phyloP scores from a whole-genome alignment of 2,329 filamentous ascomycete species.

The Alternaria viburni region DNA sequence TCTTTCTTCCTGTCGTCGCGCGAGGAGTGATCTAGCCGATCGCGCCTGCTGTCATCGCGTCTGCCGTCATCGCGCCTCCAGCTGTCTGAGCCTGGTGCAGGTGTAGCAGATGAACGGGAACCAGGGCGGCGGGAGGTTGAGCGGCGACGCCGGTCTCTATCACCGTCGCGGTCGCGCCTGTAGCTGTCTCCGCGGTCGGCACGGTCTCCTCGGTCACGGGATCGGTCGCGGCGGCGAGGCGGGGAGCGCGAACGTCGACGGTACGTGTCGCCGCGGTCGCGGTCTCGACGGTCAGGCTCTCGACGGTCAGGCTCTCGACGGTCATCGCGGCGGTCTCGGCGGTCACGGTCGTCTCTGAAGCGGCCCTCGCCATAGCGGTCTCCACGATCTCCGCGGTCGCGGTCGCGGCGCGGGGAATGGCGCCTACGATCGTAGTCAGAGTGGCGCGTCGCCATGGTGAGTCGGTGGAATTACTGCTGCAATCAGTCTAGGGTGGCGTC shows the following conservation, averaged over 20 bases:
- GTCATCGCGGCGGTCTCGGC: slow-evolving; percentile 65
- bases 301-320: slow-evolving; percentile 45
- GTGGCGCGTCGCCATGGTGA: slow-evolving; percentile 60
- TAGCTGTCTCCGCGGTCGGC: slow-evolving; percentile 62
- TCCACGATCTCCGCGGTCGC: slow-evolving; percentile 40
- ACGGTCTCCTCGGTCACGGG: slow-evolving; percentile 36
- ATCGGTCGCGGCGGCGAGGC: slow-evolving; percentile 15
- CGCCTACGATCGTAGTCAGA: slow-evolving; percentile 66
- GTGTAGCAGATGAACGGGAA: slow-evolving; percentile 69
- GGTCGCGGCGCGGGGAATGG: slow-evolving; percentile 40
- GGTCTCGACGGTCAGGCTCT: slow-evolving; percentile 51
- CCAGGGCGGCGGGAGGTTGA: slow-evolving; percentile 66
- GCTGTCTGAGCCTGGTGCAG: slow-evolving; percentile 12
- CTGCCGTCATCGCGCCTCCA: not conserved
- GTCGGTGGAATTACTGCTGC: slow-evolving; percentile 30
- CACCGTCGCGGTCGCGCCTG: slow-evolving; percentile 66
- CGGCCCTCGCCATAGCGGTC: slow-evolving; percentile 55
- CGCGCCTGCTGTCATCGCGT: slow-evolving; percentile 24
- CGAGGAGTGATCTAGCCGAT: slow-evolving; percentile 47
- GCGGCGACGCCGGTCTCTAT: slow-evolving; percentile 72
- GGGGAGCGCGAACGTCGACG: slow-evolving; percentile 11
- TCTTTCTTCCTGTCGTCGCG: slow-evolving; percentile 64
- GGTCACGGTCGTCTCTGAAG: slow-evolving; percentile 57
- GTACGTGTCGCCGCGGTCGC: slow-evolving; percentile 46
- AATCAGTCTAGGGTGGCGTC: slow-evolving; percentile 12